Evolutionary conservation across 2,329 filamentous ascomycete genomes (phyloP), one percentile per base, ranked within the genome.

Genomic region (Elsinoe perseae): DNA sequence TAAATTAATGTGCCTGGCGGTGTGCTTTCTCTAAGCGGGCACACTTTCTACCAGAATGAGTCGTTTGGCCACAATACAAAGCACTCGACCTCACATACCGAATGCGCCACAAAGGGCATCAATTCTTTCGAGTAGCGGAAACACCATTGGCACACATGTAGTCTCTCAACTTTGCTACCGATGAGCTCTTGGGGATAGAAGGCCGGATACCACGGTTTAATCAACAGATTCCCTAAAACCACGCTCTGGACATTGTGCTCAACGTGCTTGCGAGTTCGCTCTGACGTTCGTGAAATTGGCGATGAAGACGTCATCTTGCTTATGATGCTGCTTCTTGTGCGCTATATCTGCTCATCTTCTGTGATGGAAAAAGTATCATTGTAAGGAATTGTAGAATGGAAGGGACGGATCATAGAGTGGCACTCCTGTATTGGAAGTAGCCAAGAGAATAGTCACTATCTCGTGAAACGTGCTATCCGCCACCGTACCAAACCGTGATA

Each of bases 81-180:
- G 20, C 23, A 25, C 16, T 23, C n/a, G n/a, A n/a, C n/a, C n/a
- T n/a, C n/a, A 53, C 50, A 7, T 57, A 59, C 59, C 48, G 52
- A 46, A 34, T 61, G 59, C 21, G 71, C 73, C 57, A 78, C 62
- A 61, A 73, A 79, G 55, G 69, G 70, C 61, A 74, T 69, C 27
- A 77, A 64, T 63, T 79, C 76, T 44, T 71, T 72, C n/a, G 86
- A 86, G 71, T 98, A 98, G 68, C 91, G 92, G 77, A 97, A 97
- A 75, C 93, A 98, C 77, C 83, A 86, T 30, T 88, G 86, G 68
- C 93, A 98, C 30, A 97, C 87, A 64, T 91, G 95, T 6, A 97
- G 75, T 56, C 84, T 67, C 23, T 77, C 74, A 12, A 70, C 63
- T 55, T 68, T 68, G 52, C 70, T 61, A 27, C 73, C 74, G 10